Base-by-base conservation (phyloP, 345 rosid genomes). In the Cochlearia excelsa region DNA sequence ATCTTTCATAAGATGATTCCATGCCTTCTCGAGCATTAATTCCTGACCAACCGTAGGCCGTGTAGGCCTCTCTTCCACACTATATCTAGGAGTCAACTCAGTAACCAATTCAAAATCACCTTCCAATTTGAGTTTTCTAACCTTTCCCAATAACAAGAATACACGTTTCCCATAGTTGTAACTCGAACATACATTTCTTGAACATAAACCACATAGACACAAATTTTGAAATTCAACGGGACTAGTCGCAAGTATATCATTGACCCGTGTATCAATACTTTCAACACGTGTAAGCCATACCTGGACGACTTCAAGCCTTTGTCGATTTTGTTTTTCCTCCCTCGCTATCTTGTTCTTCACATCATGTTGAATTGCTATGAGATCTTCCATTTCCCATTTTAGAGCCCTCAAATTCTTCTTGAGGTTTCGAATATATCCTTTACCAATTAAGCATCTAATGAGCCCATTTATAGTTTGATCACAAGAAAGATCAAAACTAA, bases 1-100 rank as follows among this genome's bases (percentile, higher is more conserved):
- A 27, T 56, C 51, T 44, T 65, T 31, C 26, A 3, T 38, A 0
- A 61, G 26, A 30, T 43, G 40, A 6, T 33, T 9, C 72, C 72
- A 75, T 0, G 35, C 72, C 49, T 16, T 50, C 9, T 60, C 47
- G 1, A 60, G 26, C 30, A 50, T 57, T 33, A 50, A 11, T 8
- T 74, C 57, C 9, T 48, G 65, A 30, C 75, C 75, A 34, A 61
- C 34, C 3, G 54, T 55, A 1, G 31, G 43, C 26, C 51, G 57
- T 44, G 29, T 30, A 30, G 51, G 65, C 51, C 30, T 30, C 57
- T 46, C 65, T 27, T 26, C 45, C n/a, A 44, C 33, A 30, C 5
- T 11, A 30, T 43, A 8, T 30, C 16, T 1, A 0, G 30, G 43
- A 49, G 43, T 0, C 0, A 6, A 7, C 35, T 6, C 58, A 31